Evolutionary conservation across 2,329 filamentous ascomycete genomes (phyloP).

Genomic region (Zymoseptoria crescenta): DNA sequence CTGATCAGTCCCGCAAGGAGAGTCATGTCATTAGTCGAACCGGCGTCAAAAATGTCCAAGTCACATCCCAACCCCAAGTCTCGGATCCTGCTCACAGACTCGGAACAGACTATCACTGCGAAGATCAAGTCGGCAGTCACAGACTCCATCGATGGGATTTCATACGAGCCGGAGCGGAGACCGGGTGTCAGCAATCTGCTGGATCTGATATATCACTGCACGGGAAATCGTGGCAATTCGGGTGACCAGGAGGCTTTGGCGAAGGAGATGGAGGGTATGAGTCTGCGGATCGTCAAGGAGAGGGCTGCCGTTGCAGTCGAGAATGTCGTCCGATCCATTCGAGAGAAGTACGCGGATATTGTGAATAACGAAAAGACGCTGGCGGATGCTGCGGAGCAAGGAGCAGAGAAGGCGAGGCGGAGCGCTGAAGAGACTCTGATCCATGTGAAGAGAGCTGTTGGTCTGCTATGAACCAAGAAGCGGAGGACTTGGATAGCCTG

Average conservation of each 20-base stretch:
- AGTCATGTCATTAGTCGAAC: conserved; percentile 81
- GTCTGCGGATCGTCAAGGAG: conserved; percentile 56
- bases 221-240: conserved; percentile 2
- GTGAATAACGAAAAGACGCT: conserved; percentile 47
- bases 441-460: conserved; percentile 37
- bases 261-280: conserved; percentile 36
- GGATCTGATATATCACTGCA: conserved; percentile 61
- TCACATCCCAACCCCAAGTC: conserved; percentile 64
- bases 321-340: conserved; percentile 45
- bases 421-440: conserved; percentile 50
- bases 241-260: conserved; percentile 41
- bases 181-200: conserved; percentile 86
- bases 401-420: conserved; percentile 52
- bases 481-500: not conserved
- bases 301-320: conserved; percentile 53
- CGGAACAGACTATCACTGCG: conserved; percentile 50
- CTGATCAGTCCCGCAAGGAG: conserved; percentile 73
- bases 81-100: conserved; percentile 75
- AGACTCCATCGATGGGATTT: conserved; percentile 60
- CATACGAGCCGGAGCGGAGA: conserved; percentile 60
- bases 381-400: conserved; percentile 46
- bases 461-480: conserved; percentile 24
- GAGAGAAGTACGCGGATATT: conserved; percentile 49
- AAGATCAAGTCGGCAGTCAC: conserved; percentile 72
- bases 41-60: conserved; percentile 88